These are phyloP conservation scores for Schizophyllum amplum DNA, from an alignment of 1,284 basidiomycete genomes.

Conservation along the genomic window DNA sequence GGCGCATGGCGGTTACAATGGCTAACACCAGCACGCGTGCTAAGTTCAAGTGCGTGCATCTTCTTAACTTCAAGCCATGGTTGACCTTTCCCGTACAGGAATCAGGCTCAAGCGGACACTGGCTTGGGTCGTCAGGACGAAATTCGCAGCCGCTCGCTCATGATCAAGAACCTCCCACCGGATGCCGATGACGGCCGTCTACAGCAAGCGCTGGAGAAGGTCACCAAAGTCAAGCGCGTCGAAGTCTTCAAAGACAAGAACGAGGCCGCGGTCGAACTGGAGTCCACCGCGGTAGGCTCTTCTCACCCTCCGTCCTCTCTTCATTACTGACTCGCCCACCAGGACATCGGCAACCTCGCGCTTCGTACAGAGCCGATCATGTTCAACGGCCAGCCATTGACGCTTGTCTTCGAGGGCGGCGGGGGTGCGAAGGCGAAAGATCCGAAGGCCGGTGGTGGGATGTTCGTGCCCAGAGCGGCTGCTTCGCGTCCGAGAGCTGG, in stretches of 20 bases:
- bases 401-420: constrained; percentile 46
- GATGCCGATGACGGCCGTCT: constrained; percentile 75
- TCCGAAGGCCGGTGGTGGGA: constrained; percentile 31
- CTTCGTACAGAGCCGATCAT: constrained; percentile 60
- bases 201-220: constrained; percentile 81
- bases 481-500: constrained; percentile 64
- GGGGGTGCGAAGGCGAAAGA: no score
- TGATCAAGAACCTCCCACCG: constrained; percentile 67
- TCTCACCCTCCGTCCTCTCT: constrained; percentile 4
- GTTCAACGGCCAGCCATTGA: constrained; percentile 51
- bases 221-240: constrained; percentile 63
- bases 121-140: constrained; percentile 57
- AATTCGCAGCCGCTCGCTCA: constrained; percentile 59
- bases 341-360: constrained; percentile 78
- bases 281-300: constrained; percentile 51
- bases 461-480: constrained; percentile 59
- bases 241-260: constrained; percentile 61
- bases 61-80: background rate
- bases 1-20: constrained; percentile 78
- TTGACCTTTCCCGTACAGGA: constrained; percentile 26
- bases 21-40: constrained; percentile 58
- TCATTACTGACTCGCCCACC: constrained; percentile 3
- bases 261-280: constrained; percentile 76
- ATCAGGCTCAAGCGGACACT: constrained; percentile 33
- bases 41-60: constrained; percentile 41